Conservation (phyloP, 129 eudicot species). For the Pseudognaphalium luteoalbum region DNA sequence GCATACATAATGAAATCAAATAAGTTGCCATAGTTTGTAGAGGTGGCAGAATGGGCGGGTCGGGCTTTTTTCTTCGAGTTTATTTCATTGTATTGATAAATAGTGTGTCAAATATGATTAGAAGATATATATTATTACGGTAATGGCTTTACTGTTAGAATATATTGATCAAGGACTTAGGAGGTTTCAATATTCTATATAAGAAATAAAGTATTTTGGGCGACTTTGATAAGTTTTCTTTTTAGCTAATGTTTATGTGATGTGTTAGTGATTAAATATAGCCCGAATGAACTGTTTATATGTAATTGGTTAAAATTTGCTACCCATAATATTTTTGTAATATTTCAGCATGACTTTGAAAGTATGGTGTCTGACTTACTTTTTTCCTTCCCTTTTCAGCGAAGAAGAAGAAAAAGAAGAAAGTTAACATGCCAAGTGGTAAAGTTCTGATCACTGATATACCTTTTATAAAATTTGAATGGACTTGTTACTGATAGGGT, state of each 20-base stretch:
- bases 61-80: background rate
- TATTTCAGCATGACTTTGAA: background rate
- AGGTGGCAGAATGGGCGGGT: background rate
- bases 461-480: background rate
- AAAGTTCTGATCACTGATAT: conserved; percentile 18
- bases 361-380: background rate
- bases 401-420: conserved; percentile 96
- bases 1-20: background rate
- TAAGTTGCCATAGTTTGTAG: background rate
- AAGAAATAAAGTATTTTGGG: background rate
- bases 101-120: conserved; percentile 1
- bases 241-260: conserved; percentile 4
- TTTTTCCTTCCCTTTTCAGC: conserved; percentile 46
- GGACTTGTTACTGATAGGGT: background rate
- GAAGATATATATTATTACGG: background rate
- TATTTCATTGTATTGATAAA: background rate
- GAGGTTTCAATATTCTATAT: no score
- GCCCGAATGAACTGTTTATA: background rate
- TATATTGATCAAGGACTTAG: background rate
- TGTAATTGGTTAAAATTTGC: background rate
- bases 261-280: background rate
- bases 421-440: conserved; percentile 61
- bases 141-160: background rate
- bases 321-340: background rate
- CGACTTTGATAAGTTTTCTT: background rate